Base-by-base conservation (phyloP, 495 filamentous ascomycete genomes). In the Annulohypoxylon stygium region DNA sequence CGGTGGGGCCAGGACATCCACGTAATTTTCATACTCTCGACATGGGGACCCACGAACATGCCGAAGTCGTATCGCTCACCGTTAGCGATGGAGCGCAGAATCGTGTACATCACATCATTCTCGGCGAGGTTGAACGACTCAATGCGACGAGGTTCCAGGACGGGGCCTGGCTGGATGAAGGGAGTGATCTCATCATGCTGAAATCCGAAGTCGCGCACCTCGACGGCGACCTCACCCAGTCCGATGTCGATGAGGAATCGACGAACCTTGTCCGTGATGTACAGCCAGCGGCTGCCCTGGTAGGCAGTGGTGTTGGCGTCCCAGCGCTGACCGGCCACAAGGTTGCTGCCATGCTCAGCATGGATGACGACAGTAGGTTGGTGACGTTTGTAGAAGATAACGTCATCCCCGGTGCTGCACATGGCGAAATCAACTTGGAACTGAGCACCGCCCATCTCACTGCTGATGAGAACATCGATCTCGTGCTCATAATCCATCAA, bases 261-360 rank as follows among this genome's bases (percentile, higher is more conserved):
- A 1, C 62, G 62, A 12, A 65, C 3, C 4, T 57, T 51, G 37
- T 65, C 62, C 1, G 20, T 37, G 37, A 57, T 45, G 50, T 65
- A 65, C 14, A 65, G 23, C 62, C 62, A 65, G 10, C 51, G 37
- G 50, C 62, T 65, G 6, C 62, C 62, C 23, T 2, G 5, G 50
- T 65, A 65, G 23, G 8, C 11, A 9, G 62, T 57, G 14, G 62
- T 57, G 8, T 18, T 1, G 14, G 30, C 16, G 10, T n/a, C 62
- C 62, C 62, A 65, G 14, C 8, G 62, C 20, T 33, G 12, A 8
- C 45, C 50, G 23, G 3, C 1, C 7, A 57, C 62, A 8, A 57
- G 20, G 62, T 55, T 65, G 6, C 50, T 11, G 50, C 55, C 20
- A 20, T 26, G 23, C 1, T 23, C 36, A 1, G 62, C 62, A 8